A percentile compares a stretch with the other conserved stretches of the same genome.
Conservation (phyloP, 139 green algal species). For the Coelastrella sp. region DNA sequence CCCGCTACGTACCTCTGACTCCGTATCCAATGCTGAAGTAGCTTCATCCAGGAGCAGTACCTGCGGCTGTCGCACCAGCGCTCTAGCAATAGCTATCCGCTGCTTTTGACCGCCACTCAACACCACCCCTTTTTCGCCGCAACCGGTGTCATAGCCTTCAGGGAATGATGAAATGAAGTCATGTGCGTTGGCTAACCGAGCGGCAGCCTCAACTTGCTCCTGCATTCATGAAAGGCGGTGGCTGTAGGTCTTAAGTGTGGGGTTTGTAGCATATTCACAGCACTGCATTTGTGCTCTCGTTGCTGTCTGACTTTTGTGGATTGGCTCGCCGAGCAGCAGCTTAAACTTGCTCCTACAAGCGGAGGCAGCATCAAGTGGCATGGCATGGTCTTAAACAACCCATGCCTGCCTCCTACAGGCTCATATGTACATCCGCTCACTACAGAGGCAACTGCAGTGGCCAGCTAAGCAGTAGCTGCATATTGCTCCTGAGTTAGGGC, state of each 20-base stretch:
- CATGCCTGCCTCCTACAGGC: too few species aligned
- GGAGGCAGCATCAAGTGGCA: too few species aligned
- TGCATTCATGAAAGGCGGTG: neutral
- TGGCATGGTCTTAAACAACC: too few species aligned
- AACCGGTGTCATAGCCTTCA: slow-evolving; percentile 88
- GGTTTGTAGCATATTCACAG: neutral
- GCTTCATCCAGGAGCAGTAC: slow-evolving; percentile 77
- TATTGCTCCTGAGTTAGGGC: too few species aligned
- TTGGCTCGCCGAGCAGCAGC: neutral
- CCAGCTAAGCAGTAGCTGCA: too few species aligned
- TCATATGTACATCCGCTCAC: too few species aligned
- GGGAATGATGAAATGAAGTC: slow-evolving; percentile 87
- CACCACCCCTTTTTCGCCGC: slow-evolving; percentile 85
- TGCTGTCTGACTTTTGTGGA: neutral
- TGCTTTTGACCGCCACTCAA: slow-evolving; percentile 93
- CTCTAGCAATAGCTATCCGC: slow-evolving; percentile 94
- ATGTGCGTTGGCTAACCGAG: slow-evolving; percentile 82
- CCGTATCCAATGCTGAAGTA: slow-evolving; percentile 77
- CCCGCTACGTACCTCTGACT: slow-evolving; percentile 36
- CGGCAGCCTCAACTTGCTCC: slow-evolving; percentile 76
- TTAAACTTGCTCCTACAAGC: too few species aligned
- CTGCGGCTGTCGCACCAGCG: slow-evolving; percentile 83
- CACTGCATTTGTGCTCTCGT: neutral
- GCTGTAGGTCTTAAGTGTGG: too few species aligned
- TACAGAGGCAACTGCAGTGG: too few species aligned